phyloP scores from a whole-genome alignment of 805 yeast species.

The Teunomyces cretensis region DNA sequence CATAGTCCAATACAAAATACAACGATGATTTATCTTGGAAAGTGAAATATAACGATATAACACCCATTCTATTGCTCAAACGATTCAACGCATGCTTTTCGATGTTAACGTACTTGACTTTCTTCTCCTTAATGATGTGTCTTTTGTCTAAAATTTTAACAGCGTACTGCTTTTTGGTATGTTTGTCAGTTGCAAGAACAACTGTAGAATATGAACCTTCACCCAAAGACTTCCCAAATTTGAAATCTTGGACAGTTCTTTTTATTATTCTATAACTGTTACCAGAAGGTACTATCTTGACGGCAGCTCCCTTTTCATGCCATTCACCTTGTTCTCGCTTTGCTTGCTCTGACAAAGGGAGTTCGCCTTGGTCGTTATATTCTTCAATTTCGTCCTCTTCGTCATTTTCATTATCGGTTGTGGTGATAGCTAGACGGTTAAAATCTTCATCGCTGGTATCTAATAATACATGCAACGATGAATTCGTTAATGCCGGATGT shows the following conservation, averaged over 20 bases:
- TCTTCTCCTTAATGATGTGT: constrained; percentile 77
- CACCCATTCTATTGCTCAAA: constrained; percentile 58
- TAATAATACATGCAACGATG: constrained; percentile 36
- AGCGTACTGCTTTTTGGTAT: constrained; percentile 62
- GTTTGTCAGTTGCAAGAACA: constrained; percentile 47
- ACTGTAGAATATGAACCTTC: constrained; percentile 49
- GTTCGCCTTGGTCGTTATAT: constrained; percentile 5
- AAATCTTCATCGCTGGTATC: constrained; percentile 17
- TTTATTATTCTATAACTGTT: constrained; percentile 25
- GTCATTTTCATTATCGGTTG: constrained; percentile 1
- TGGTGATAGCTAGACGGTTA: not conserved
- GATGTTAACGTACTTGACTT: constrained; percentile 80
- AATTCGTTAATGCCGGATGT: constrained; percentile 29
- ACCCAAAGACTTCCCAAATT: constrained; percentile 42
- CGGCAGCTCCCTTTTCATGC: constrained; percentile 38
- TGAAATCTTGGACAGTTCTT: constrained; percentile 41
- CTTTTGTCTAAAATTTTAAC: constrained; percentile 74
- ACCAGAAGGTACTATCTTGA: constrained; percentile 14
- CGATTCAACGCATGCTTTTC: constrained; percentile 79
- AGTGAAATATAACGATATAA: constrained; percentile 70
- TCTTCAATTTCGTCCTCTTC: constrained; percentile 12
- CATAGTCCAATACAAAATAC: constrained; percentile 76
- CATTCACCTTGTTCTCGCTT: constrained; percentile 23
- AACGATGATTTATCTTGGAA: constrained; percentile 75
- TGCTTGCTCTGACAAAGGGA: constrained; percentile 8